phyloP scores from a whole-genome alignment of 495 filamentous ascomycete genomes.

The Xanthoparmelia taractica region DNA sequence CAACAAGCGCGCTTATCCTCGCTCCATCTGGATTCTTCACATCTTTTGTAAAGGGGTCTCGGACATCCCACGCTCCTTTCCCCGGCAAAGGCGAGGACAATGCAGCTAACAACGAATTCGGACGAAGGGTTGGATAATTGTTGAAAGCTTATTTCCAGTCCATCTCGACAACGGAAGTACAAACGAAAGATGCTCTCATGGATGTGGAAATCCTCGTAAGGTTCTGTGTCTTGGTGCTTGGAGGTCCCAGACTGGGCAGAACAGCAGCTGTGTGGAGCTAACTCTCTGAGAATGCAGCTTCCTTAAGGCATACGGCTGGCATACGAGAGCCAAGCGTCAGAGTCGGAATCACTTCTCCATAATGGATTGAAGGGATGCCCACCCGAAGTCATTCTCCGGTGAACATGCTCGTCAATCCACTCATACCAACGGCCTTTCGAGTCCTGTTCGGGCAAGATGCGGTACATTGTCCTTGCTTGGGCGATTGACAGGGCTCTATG shows the following conservation, averaged over 20 bases:
- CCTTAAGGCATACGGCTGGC: not conserved
- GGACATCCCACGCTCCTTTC: not conserved
- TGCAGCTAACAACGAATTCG: not conserved
- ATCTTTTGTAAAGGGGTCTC: not conserved
- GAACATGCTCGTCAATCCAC: not conserved
- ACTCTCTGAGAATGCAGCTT: not conserved
- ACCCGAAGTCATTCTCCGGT: not conserved
- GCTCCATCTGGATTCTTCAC: not conserved
- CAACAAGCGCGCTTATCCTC: not conserved
- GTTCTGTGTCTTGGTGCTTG: not conserved
- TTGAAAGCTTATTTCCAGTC: not conserved
- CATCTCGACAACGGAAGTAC: not conserved
- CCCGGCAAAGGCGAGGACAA: not conserved
- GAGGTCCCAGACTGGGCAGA: not conserved
- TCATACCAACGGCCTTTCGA: not conserved
- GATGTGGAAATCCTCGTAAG: not conserved
- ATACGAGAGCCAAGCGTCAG: too few species aligned
- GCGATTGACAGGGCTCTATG: not conserved
- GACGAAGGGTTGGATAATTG: not conserved
- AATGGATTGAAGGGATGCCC: not conserved
- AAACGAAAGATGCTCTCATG: not conserved
- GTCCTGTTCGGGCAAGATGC: not conserved
- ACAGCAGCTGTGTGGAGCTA: not conserved
- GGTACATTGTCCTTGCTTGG: not conserved
- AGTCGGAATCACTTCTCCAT: not conserved